phyloP scores from a whole-genome alignment of 1,284 basidiomycete species.

The Phylloporus sp. region DNA sequence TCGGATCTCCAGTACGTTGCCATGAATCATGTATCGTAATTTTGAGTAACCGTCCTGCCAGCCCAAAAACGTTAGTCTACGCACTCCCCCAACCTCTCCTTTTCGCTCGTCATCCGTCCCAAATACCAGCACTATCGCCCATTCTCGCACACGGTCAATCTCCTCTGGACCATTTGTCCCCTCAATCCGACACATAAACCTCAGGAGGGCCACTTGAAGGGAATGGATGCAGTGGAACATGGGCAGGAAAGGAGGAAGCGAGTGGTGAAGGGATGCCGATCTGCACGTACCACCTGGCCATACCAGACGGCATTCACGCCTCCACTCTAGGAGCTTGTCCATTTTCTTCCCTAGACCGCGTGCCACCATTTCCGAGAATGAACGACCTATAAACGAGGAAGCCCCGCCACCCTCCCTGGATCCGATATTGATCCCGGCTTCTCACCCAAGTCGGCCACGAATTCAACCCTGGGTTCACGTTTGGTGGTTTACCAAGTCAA shows the following conservation, averaged over 20 bases:
- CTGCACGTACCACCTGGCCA: conserved; percentile 33
- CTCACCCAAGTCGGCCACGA: conserved; percentile 24
- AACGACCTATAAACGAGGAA: conserved; percentile 46
- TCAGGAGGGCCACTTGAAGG: conserved; percentile 31
- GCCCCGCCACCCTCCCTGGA: conserved; percentile 44
- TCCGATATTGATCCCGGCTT: conserved; percentile 28
- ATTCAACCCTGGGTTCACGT: conserved; percentile 31
- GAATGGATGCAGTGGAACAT: conserved; percentile 32
- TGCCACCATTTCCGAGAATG: conserved; percentile 70
- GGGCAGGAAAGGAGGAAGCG: conserved; percentile 29
- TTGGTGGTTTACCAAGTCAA: conserved; percentile 34
- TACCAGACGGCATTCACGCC: conserved; percentile 64
- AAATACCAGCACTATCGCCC: conserved; percentile 38
- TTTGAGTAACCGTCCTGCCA: no score
- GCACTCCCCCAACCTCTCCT: conserved; percentile 46
- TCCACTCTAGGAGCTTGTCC: conserved; percentile 91
- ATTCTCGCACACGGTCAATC: conserved; percentile 56
- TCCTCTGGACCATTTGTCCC: conserved; percentile 60
- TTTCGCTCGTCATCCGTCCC: conserved; percentile 54
- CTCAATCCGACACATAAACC: conserved; percentile 25
- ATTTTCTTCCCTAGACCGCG: conserved; percentile 84
- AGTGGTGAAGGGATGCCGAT: conserved; percentile 36
- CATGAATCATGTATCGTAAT: not conserved
- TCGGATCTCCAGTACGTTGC: conserved; percentile 67
- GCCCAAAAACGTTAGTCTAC: conserved; percentile 31